Evolutionary conservation across 2,329 filamentous ascomycete genomes (phyloP), one percentile per base, ranked within the genome.

Genomic region (Eutypella sp.): DNA sequence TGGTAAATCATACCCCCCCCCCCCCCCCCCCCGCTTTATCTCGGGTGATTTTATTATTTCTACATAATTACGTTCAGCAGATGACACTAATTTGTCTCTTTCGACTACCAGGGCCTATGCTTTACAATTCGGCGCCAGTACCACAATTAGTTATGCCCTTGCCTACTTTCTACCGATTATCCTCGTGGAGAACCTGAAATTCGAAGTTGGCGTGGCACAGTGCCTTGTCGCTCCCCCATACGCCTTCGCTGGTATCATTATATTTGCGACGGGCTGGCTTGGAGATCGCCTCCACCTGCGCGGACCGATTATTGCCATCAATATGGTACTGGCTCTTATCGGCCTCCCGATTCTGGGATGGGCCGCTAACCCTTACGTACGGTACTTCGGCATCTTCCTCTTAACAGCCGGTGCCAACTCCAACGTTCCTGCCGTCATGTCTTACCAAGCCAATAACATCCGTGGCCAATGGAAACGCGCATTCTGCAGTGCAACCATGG

Each of bases 381-480:
- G 85, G 38, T 90, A 89, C 65, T 82, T 88, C 50, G 87, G 86
- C 45, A 76, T 89, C 47, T 91, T 91, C 68, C 68, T 91, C 40
- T 76, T 81, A n/a, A 85, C 85, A 0, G 85, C 85, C 0, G 88
- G 86, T 7, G 82, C 84, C 52, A 90, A 90, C 65, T 78, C 83
- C 53, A 93, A 93, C 19, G 15, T 39, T 22, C 36, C 36, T 3
- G 20, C 18, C 2, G 36, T 39, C 10, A 39, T 39, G 36, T 39
- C 36, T 23, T 39, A 39, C 5, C 36, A 91, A 68, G 85, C 87
- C 40, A 92, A 91, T 69, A 93, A 93, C 67, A 85, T 93, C 58
- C 81, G 86, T 41, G 88, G 87, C 0, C 87, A 92, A 68, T 92
- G 87, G 86, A 92, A 90, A 71, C 79, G 88, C 38, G 87, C 87